These are phyloP conservation scores for Phytopythium delawarense DNA, from an alignment of 352 stramenopile species.

Conservation along the genomic window DNA sequence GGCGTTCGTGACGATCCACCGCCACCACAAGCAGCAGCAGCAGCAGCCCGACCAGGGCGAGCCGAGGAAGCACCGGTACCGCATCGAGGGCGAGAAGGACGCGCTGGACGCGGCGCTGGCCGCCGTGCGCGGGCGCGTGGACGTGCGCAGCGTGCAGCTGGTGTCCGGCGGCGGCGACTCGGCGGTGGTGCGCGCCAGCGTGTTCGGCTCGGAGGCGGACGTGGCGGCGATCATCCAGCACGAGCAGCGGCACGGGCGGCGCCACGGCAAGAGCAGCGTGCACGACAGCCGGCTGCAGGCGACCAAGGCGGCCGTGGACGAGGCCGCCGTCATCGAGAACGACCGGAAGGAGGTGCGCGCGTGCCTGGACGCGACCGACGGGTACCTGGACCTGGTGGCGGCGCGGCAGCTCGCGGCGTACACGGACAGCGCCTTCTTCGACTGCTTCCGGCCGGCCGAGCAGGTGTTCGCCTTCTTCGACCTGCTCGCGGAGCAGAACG, in stretches of 20 bases:
- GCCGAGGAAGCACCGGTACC: conserved; percentile 19
- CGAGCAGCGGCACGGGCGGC: background rate
- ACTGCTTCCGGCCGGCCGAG: conserved; percentile 64
- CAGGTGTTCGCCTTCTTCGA: conserved; percentile 66
- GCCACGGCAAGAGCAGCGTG: conserved; percentile 13
- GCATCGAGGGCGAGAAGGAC: conserved; percentile 24
- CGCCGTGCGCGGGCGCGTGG: conserved; percentile 12
- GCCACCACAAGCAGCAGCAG: background rate
- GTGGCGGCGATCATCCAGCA: conserved; percentile 14
- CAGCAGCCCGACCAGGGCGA: background rate
- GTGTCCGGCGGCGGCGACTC: conserved; percentile 6
- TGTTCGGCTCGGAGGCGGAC: conserved; percentile 25
- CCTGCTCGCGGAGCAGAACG: conserved; percentile 34
- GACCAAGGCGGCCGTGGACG: conserved; percentile 20
- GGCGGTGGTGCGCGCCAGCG: conserved; percentile 18
- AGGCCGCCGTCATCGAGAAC: conserved; percentile 24
- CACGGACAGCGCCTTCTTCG: conserved; percentile 54
- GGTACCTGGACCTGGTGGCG: conserved; percentile 36
- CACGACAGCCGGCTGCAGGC: conserved; percentile 25
- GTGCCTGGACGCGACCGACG: conserved; percentile 43
- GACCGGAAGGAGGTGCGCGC: conserved; percentile 39
- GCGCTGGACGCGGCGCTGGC: conserved; percentile 24
- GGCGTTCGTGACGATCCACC: conserved; percentile 1
- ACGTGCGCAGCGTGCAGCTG: conserved; percentile 28
- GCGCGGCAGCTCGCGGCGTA: conserved; percentile 17